Evolutionary conservation across 345 rosid genomes (phyloP).

Genomic region (Combretum micranthum): DNA sequence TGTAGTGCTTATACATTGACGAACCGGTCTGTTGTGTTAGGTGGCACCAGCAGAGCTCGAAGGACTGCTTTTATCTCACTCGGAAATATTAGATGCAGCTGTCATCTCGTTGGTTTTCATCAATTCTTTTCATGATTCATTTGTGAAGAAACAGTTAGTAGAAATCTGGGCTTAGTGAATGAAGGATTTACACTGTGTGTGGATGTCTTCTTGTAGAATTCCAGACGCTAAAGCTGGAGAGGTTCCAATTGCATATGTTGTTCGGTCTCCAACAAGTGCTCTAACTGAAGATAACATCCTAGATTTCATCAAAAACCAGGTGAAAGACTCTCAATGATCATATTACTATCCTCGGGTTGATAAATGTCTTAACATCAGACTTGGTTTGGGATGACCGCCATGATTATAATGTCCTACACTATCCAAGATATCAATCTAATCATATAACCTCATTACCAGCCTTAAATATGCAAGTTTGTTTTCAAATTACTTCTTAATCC

Average conservation of each 20-base stretch:
- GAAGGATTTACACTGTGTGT: not conserved
- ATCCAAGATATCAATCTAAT: too few species aligned
- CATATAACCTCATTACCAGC: too few species aligned
- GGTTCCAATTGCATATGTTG: conserved; percentile 44
- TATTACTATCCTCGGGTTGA: too few species aligned
- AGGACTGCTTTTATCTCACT: conserved; percentile 38
- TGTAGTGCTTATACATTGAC: not conserved
- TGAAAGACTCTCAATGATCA: not conserved
- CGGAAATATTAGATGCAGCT: conserved; percentile 33
- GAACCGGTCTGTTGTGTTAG: conserved; percentile 8
- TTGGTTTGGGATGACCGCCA: too few species aligned
- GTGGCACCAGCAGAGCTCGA: conserved; percentile 51
- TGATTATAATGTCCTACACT: too few species aligned
- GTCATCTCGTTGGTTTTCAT: conserved; percentile 29
- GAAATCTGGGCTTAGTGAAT: too few species aligned
- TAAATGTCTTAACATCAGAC: too few species aligned
- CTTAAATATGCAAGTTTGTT: too few species aligned
- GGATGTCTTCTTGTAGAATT: conserved; percentile 13
- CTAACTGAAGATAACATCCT: conserved; percentile 26
- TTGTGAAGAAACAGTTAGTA: not conserved
- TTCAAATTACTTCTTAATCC: too few species aligned
- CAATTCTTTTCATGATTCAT: not conserved
- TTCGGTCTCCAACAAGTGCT: conserved; percentile 25
- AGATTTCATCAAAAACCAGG: conserved; percentile 33
- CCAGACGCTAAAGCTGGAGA: conserved; percentile 50